phyloP scores from a whole-genome alignment of 2,329 filamentous ascomycete genomes.

The Penicillium brevicompactum region DNA sequence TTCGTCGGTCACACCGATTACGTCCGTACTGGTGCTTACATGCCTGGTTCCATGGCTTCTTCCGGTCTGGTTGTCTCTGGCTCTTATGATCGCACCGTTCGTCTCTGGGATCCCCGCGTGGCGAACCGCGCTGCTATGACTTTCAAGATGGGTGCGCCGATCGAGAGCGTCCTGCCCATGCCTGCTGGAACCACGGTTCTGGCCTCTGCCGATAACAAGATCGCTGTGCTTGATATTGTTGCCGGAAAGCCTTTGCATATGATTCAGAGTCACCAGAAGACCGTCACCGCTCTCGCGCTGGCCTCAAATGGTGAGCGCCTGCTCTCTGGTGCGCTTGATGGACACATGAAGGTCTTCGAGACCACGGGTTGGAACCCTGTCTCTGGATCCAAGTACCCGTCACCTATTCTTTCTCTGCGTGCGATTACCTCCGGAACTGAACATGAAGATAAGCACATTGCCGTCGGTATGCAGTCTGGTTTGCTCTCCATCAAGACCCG shows the following conservation, averaged over 20 bases:
- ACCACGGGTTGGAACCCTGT: conserved; percentile 94
- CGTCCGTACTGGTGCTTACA: conserved; percentile 82
- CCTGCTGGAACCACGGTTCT: conserved; percentile 84
- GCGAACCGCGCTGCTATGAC: conserved; percentile 75
- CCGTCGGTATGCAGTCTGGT: conserved; percentile 91
- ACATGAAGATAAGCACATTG: conserved; percentile 85
- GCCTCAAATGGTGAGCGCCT: conserved; percentile 80
- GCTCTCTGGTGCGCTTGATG: conserved; percentile 86
- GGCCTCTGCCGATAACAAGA: conserved; percentile 79
- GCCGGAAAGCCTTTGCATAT: conserved; percentile 84
- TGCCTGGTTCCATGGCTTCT: conserved; percentile 66
- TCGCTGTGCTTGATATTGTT: conserved; percentile 89
- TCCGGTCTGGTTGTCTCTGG: conserved; percentile 80
- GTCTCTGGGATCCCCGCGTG: conserved; percentile 86
- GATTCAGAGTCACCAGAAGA: conserved; percentile 96
- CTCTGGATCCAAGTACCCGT: conserved; percentile 89
- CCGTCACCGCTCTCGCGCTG: conserved; percentile 82
- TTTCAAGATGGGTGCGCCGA: conserved; percentile 88
- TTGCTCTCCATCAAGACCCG: conserved; percentile 88
- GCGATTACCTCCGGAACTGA: conserved; percentile 70
- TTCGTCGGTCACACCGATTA: conserved; percentile 92
- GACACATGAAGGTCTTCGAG: conserved; percentile 96
- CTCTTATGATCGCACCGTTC: conserved; percentile 91
- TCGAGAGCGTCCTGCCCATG: conserved; percentile 87
- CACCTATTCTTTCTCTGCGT: conserved; percentile 81